A percentile compares a stretch with the other conserved stretches of the same genome.
Conservation (phyloP, 371 early-diverging fungal species). For the Rhizomucor miehei region DNA sequence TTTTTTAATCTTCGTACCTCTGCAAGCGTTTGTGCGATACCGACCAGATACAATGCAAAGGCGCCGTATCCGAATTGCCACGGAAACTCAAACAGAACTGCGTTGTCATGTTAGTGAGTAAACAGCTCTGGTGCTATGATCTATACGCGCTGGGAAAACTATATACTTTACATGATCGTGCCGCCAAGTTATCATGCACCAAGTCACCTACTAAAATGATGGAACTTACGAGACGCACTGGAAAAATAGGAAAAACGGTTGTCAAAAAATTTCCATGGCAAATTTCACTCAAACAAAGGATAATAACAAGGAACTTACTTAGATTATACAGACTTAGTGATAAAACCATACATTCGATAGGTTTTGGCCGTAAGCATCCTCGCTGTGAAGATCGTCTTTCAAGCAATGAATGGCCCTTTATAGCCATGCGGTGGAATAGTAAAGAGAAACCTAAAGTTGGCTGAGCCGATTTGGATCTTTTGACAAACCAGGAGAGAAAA, state of each 20-base stretch:
- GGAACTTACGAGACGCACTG: conserved; percentile 20
- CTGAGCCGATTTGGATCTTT: no score
- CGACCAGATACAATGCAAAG: conserved; percentile 25
- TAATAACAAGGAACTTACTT: no score
- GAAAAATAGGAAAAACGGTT: neutral
- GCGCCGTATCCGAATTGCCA: conserved; percentile 29
- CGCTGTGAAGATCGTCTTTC: conserved; percentile 4
- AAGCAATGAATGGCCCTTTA: conserved; percentile 17
- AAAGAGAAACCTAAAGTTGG: conserved; percentile 8
- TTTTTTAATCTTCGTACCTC: conserved; percentile 13
- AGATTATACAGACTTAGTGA: conserved; percentile 18
- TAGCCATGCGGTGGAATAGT: conserved; percentile 9
- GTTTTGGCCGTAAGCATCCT: conserved; percentile 21
- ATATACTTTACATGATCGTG: conserved; percentile 16
- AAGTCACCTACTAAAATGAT: conserved; percentile 16
- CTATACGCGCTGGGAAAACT: neutral
- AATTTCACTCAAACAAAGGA: no score
- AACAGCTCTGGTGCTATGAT: neutral
- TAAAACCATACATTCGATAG: conserved; percentile 21
- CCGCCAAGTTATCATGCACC: conserved; percentile 13
- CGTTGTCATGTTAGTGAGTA: neutral
- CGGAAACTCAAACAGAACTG: conserved; percentile 19
- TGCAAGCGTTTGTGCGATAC: conserved; percentile 28
- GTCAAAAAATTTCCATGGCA: no score
- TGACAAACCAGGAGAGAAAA: neutral